Evolutionary conservation across 1,284 basidiomycete species (phyloP).

Genomic region (Tetrapyrgos nigripes): DNA sequence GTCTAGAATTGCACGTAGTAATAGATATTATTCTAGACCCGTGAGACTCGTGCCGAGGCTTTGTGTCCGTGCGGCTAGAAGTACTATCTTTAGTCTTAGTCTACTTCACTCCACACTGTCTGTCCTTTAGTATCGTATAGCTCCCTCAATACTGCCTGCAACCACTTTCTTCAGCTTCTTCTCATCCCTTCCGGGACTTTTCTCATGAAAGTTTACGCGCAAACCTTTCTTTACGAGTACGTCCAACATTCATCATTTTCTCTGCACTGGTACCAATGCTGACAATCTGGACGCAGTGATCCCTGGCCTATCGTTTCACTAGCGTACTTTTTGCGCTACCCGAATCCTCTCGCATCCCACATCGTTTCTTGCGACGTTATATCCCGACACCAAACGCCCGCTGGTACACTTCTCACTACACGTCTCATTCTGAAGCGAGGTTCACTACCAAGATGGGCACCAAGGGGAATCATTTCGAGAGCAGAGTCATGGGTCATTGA

Average conservation of each 20-base stretch:
- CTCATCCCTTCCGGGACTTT: slow-evolving; percentile 21
- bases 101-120: slow-evolving; percentile 2
- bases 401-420: slow-evolving; percentile 84
- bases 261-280: neutral
- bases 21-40: neutral
- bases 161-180: neutral
- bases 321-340: slow-evolving; percentile 96
- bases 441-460: slow-evolving; percentile 90
- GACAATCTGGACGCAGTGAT: slow-evolving; percentile 59
- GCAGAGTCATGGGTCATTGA: slow-evolving; percentile 90
- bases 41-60: neutral
- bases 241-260: slow-evolving; percentile 31
- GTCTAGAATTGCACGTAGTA: slow-evolving; percentile 13
- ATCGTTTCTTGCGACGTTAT: slow-evolving; percentile 96
- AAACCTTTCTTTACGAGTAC: slow-evolving; percentile 83
- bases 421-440: slow-evolving; percentile 94
- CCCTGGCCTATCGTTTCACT: slow-evolving; percentile 91
- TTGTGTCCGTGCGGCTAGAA: neutral
- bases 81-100: too few species aligned
- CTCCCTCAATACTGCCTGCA: neutral
- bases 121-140: slow-evolving; percentile 3
- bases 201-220: slow-evolving; percentile 81
- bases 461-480: slow-evolving; percentile 76
- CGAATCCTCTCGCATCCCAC: slow-evolving; percentile 95
- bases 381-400: slow-evolving; percentile 74